A percentile compares a stretch with the other conserved stretches of the same genome.
phyloP scores from a whole-genome alignment of 495 filamentous ascomycete species.

The Xylaria castorea region DNA sequence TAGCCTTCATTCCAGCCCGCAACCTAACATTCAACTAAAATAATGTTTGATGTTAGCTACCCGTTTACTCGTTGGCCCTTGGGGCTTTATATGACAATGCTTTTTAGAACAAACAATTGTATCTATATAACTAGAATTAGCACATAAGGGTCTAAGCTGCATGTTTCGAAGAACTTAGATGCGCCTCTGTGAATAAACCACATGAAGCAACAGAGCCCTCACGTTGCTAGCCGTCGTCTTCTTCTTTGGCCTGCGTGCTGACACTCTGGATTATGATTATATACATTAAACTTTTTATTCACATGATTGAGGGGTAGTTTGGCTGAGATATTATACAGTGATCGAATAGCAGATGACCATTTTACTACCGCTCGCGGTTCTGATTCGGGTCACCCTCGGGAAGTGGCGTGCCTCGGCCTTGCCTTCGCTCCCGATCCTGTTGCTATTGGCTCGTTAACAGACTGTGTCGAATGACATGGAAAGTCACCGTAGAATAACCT shows the following conservation, averaged over 20 bases:
- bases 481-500: background rate
- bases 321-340: background rate
- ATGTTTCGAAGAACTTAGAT: background rate
- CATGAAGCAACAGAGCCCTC: background rate
- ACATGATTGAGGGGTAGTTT: background rate
- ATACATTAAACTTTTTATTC: background rate
- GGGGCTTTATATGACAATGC: background rate
- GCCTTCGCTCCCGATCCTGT: slow-evolving; percentile 18
- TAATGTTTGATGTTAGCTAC: background rate
- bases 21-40: background rate
- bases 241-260: background rate
- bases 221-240: background rate
- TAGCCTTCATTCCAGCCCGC: background rate
- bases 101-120: background rate
- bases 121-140: background rate
- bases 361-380: slow-evolving; percentile 3
- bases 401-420: background rate
- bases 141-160: background rate
- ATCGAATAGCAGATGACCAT: background rate
- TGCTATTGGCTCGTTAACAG: slow-evolving; percentile 22
- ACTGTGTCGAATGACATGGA: background rate
- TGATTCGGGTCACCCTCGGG: slow-evolving; percentile 16
- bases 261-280: background rate
- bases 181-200: background rate
- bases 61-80: background rate